phyloP scores from a whole-genome alignment of 2,329 filamentous ascomycete genomes.

The Bertia moriformis region DNA sequence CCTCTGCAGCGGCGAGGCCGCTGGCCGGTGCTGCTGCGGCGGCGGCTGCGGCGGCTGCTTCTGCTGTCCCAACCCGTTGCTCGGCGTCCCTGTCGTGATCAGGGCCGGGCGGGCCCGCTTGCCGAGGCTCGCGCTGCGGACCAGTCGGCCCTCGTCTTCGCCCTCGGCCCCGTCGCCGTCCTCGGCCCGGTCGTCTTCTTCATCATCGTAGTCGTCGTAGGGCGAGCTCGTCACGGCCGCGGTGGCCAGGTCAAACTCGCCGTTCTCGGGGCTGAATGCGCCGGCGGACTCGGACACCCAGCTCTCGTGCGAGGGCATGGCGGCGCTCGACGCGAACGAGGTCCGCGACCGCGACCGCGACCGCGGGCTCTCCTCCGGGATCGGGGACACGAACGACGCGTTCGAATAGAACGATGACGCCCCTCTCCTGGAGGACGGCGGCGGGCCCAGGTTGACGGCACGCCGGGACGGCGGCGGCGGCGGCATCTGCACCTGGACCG shows the following conservation, averaged over 20 bases:
- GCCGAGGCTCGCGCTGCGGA: conserved; percentile 46
- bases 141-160: conserved; percentile 36
- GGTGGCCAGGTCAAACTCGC: no score
- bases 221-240: conserved; percentile 19
- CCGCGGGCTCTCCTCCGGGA: conserved; percentile 54
- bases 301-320: conserved; percentile 46
- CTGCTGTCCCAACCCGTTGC: conserved; percentile 10
- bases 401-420: conserved; percentile 52
- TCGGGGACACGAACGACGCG: conserved; percentile 57
- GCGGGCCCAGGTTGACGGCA: conserved; percentile 41
- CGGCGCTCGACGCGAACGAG: conserved; percentile 59
- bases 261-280: conserved; percentile 23
- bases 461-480: conserved; percentile 21
- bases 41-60: conserved; percentile 3
- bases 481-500: conserved; percentile 8
- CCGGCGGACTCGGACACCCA: conserved; percentile 43
- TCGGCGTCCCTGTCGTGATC: conserved; percentile 25
- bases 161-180: conserved; percentile 9
- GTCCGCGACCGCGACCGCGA: conserved; percentile 38
- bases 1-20: conserved; percentile 15
- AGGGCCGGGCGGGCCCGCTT: conserved; percentile 43
- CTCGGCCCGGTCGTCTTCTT: conserved; percentile 18
- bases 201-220: conserved; percentile 26
- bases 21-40: conserved; percentile 7
- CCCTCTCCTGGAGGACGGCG: conserved; percentile 43